These are phyloP conservation scores for Hibiscus syriacus DNA, from an alignment of 345 rosid species.

Conservation along the genomic window DNA sequence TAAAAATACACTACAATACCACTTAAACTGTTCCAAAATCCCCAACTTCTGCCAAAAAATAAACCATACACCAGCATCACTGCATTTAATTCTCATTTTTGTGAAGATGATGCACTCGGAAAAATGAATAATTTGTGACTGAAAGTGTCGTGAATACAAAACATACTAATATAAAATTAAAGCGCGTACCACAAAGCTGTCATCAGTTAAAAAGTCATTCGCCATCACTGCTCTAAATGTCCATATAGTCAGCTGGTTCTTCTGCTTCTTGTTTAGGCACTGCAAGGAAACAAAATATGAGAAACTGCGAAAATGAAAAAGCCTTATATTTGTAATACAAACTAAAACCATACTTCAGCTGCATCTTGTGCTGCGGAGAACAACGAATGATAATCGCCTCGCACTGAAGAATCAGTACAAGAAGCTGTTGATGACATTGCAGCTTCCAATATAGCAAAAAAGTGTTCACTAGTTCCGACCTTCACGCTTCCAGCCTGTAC, in stretches of 20 bases:
- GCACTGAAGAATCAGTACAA: slow-evolving; percentile 67
- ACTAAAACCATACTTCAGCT: slow-evolving; percentile 43
- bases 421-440: too few relatives aligned
- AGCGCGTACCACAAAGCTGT: slow-evolving; percentile 82
- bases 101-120: slow-evolving; percentile 5
- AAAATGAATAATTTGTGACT: not conserved
- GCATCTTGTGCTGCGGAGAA: slow-evolving; percentile 81
- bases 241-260: slow-evolving; percentile 61
- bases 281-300: slow-evolving; percentile 31
- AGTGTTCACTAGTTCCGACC: slow-evolving; percentile 61
- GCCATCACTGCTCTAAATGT: slow-evolving; percentile 72
- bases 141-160: not conserved
- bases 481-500: slow-evolving; percentile 87
- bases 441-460: slow-evolving; percentile 72
- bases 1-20: not conserved
- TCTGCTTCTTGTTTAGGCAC: slow-evolving; percentile 71
- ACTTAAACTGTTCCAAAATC: not conserved
- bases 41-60: not conserved
- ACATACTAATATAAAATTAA: slow-evolving; percentile 4
- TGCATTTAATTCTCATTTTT: not conserved
- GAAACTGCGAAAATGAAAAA: slow-evolving; percentile 15
- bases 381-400: slow-evolving; percentile 69
- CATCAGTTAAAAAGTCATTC: slow-evolving; percentile 88
- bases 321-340: not conserved
- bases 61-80: too few relatives aligned